Evolutionary conservation across 2,329 filamentous ascomycete species (phyloP).

Genomic region (Calonectria hongkongensis): DNA sequence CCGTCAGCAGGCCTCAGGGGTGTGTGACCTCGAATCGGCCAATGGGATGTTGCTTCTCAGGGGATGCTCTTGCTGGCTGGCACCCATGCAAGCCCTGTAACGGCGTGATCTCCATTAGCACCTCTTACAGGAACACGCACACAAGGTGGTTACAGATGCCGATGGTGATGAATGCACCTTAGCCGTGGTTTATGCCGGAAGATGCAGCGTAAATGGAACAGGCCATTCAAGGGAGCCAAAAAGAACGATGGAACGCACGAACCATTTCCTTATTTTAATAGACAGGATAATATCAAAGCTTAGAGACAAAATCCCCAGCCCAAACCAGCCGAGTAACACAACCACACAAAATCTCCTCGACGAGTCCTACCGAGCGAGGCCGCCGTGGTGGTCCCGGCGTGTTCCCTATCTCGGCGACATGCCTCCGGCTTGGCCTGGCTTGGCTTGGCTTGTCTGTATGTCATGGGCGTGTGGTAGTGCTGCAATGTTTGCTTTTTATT

Average conservation of each 20-base stretch:
- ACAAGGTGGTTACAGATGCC: constrained; percentile 25
- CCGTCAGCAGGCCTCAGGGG: constrained; percentile 39
- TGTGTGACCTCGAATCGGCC: constrained; percentile 39
- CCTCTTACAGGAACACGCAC: constrained; percentile 31
- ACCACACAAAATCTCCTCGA: constrained; percentile 7
- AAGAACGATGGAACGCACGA: constrained; percentile 6
- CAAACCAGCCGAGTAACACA: constrained; percentile 10
- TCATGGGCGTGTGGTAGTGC: constrained; percentile 28
- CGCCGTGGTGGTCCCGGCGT: constrained; percentile 21
- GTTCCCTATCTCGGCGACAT: constrained; percentile 31
- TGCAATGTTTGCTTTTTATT: constrained; percentile 32
- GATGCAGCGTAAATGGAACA: constrained; percentile 3
- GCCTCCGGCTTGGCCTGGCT: constrained; percentile 28
- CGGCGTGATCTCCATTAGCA: constrained; percentile 49
- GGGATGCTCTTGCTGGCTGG: constrained; percentile 47
- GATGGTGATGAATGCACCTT: constrained; percentile 29
- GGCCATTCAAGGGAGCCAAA: constrained; percentile 12
- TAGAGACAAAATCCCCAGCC: constrained; percentile 26
- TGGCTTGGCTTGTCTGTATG: constrained; percentile 16
- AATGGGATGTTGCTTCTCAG: constrained; percentile 50
- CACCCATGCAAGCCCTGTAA: constrained; percentile 48
- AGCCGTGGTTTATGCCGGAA: constrained; percentile 20
- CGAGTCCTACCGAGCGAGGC: constrained; percentile 7
- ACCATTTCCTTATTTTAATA: constrained; percentile 2
- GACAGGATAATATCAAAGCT: constrained; percentile 25